These are phyloP conservation scores for Pythium phragmitis DNA, from an alignment of 352 stramenopile genomes.

Conservation along the genomic window DNA sequence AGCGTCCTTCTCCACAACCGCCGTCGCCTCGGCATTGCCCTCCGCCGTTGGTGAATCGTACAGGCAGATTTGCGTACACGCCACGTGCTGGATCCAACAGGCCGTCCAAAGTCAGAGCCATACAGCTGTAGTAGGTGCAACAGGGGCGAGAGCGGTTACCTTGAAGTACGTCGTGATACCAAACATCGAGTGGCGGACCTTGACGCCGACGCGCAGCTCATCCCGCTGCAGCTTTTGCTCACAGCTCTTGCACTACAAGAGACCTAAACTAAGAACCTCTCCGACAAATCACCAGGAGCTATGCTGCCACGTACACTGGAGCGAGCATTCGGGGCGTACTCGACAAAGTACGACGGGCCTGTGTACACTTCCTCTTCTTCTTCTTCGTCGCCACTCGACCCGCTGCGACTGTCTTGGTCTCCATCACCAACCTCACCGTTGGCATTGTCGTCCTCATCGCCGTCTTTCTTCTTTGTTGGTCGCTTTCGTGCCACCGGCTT, in stretches of 20 bases:
- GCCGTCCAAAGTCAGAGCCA: background rate
- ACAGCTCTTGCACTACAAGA: conserved; percentile 71
- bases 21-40: background rate
- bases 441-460: conserved; percentile 35
- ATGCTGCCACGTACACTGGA: conserved; percentile 40
- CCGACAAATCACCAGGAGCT: background rate
- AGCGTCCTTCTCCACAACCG: conserved; percentile 5
- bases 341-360: conserved; percentile 60
- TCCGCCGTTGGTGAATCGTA: background rate
- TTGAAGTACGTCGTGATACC: conserved; percentile 82
- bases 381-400: conserved; percentile 33
- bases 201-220: conserved; percentile 51
- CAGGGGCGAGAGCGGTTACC: conserved; percentile 28
- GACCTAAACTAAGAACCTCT: background rate
- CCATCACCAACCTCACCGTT: background rate
- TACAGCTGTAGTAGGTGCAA: background rate
- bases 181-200: conserved; percentile 78
- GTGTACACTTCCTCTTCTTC: conserved; percentile 36
- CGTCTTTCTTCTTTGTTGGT: conserved; percentile 7
- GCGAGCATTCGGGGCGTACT: conserved; percentile 61
- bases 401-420: conserved; percentile 7
- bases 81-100: conserved; percentile 31
- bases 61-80: conserved; percentile 46
- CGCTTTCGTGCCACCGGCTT: background rate
- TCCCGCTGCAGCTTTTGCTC: conserved; percentile 55